Evolutionary conservation across 1,284 basidiomycete species (phyloP).

Genomic region (Heimioporus retisporus): DNA sequence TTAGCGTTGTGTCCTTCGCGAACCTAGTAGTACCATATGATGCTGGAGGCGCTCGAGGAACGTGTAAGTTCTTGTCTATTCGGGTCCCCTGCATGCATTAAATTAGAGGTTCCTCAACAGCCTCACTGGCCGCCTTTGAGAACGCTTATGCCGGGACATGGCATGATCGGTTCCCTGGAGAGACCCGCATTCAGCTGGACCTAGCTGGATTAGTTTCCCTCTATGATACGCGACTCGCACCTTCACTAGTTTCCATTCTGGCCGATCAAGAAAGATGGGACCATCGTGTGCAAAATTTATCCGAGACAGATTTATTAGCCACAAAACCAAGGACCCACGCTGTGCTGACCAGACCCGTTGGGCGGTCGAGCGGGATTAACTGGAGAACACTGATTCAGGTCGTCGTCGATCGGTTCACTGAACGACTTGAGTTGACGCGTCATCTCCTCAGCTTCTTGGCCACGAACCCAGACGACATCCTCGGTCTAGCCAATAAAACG

Average conservation of each 20-base stretch:
- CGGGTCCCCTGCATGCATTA: background rate
- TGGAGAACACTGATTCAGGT: slow-evolving; percentile 53
- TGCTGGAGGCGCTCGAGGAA: too few species aligned
- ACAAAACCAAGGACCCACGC: slow-evolving; percentile 31
- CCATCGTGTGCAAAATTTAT: slow-evolving; percentile 43
- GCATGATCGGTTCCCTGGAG: slow-evolving; percentile 46
- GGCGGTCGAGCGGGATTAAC: slow-evolving; percentile 48
- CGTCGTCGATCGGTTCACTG: slow-evolving; percentile 53
- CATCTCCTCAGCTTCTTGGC: slow-evolving; percentile 44
- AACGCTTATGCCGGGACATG: slow-evolving; percentile 39
- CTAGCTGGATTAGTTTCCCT: slow-evolving; percentile 42
- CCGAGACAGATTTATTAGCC: slow-evolving; percentile 22
- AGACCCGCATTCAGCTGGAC: slow-evolving; percentile 46
- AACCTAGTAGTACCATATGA: slow-evolving; percentile 26
- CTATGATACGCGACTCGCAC: slow-evolving; percentile 42
- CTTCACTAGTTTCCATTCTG: slow-evolving; percentile 39
- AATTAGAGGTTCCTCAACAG: background rate
- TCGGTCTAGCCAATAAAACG: slow-evolving; percentile 20
- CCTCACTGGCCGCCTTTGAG: slow-evolving; percentile 11
- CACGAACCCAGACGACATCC: background rate
- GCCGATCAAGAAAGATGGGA: slow-evolving; percentile 33
- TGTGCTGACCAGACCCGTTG: slow-evolving; percentile 25
- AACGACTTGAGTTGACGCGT: slow-evolving; percentile 51
- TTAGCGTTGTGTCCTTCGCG: slow-evolving; percentile 48
- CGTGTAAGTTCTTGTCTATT: slow-evolving; percentile 15